Percentiles rank a stretch among this genome's conserved stretches.
These are phyloP conservation scores for Hericium rajendrae DNA, from an alignment of 768 basidiomycete genomes.

Conservation along the genomic window DNA sequence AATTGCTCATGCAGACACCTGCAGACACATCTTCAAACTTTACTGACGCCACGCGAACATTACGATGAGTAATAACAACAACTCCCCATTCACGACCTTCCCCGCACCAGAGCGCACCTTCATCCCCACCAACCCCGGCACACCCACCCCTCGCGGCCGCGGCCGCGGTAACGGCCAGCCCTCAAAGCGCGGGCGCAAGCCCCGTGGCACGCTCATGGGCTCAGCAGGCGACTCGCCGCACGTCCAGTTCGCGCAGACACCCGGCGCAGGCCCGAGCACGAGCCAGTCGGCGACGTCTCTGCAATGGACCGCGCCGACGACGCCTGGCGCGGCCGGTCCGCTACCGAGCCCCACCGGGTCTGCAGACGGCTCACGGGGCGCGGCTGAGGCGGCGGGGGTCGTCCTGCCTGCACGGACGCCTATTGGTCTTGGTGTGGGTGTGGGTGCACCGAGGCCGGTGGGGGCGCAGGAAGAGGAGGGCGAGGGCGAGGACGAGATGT, in stretches of 20 bases:
- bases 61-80: background rate
- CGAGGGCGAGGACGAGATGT: constrained; percentile 66
- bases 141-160: constrained; percentile 1
- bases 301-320: constrained; percentile 6
- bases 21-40: background rate
- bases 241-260: background rate
- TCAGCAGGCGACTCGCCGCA: constrained; percentile 2
- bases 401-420: background rate
- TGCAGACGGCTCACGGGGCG: background rate
- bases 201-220: constrained; percentile 4
- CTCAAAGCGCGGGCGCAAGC: constrained; percentile 13
- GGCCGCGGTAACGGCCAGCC: background rate
- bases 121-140: constrained; percentile 6
- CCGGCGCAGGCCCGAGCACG: constrained; percentile 3
- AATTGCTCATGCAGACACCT: background rate
- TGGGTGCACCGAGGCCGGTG: constrained; percentile 6
- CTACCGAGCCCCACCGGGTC: background rate
- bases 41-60: background rate
- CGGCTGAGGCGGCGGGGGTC: background rate
- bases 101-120: constrained; percentile 3
- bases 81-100: constrained; percentile 1
- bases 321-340: background rate
- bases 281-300: constrained; percentile 3
- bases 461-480: constrained; percentile 33
- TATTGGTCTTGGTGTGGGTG: background rate